Percentiles rank a stretch among this genome's conserved stretches.
Evolutionary conservation across 768 basidiomycete genomes (phyloP).

Genomic region (Antrodiella citrinella): DNA sequence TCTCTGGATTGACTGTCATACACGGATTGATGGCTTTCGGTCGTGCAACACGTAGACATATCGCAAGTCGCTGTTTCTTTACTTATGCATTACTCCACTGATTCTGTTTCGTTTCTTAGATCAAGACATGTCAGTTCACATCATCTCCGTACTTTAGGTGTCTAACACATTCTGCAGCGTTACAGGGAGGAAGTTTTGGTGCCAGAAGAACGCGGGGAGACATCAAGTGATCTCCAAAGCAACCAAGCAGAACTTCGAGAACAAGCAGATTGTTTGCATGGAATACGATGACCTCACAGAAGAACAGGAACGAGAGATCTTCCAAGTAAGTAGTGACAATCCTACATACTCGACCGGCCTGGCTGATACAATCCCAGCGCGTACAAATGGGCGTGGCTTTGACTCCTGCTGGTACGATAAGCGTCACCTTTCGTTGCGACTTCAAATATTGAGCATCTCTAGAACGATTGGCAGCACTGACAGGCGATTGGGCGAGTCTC

Average conservation of each 20-base stretch:
- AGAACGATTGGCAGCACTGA: conserved; percentile 66
- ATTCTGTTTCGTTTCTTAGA: conserved; percentile 19
- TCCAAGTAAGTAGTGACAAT: conserved; percentile 61
- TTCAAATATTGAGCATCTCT: conserved; percentile 4
- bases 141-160: too few species aligned
- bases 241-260: conserved; percentile 49
- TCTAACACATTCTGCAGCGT: too few species aligned
- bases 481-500: conserved; percentile 49
- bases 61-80: conserved; percentile 26
- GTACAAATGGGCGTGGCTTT: conserved; percentile 74
- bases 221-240: conserved; percentile 37
- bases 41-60: too few species aligned
- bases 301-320: conserved; percentile 61
- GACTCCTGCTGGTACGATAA: conserved; percentile 54
- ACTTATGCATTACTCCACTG: too few species aligned
- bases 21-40: too few species aligned
- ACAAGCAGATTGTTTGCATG: conserved; percentile 66
- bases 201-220: conserved; percentile 23
- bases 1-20: too few species aligned
- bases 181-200: conserved; percentile 41
- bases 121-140: conserved; percentile 35
- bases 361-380: too few species aligned
- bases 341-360: too few species aligned
- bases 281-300: conserved; percentile 47
- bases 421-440: too few species aligned